phyloP scores from a whole-genome alignment of 257 asterid species.

The Rauvolfia tetraphylla region DNA sequence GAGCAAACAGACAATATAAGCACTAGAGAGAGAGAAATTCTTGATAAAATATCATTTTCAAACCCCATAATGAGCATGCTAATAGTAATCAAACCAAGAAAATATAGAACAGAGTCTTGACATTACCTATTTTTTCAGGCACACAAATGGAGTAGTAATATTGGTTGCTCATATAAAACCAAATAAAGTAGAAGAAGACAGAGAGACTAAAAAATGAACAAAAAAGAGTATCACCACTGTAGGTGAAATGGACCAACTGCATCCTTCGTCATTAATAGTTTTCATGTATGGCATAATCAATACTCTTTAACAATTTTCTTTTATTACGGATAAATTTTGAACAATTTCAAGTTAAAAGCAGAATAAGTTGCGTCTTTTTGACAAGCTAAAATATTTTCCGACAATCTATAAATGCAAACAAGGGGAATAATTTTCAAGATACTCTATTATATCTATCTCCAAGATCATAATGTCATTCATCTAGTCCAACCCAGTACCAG shows the following conservation, averaged over 20 bases:
- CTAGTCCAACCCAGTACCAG: neutral
- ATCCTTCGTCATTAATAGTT: slow-evolving; percentile 5
- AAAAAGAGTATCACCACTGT: neutral
- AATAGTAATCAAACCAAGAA: neutral
- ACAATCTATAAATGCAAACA: neutral
- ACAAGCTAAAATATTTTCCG: neutral
- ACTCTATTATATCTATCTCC: neutral
- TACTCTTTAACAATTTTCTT: neutral
- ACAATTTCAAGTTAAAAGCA: neutral
- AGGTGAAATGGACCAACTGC: neutral
- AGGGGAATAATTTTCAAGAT: neutral
- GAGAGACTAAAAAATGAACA: neutral
- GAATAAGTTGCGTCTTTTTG: neutral
- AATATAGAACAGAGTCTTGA: neutral
- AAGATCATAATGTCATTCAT: neutral
- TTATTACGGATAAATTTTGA: neutral
- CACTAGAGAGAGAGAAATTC: neutral
- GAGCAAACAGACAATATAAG: neutral
- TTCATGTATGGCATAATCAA: neutral
- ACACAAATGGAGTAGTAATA: neutral
- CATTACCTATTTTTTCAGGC: neutral
- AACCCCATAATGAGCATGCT: neutral
- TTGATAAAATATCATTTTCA: neutral
- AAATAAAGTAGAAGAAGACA: neutral
- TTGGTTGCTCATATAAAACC: neutral